Evolutionary conservation across 2,329 filamentous ascomycete genomes (phyloP).

Genomic region (Botrytis elliptica): DNA sequence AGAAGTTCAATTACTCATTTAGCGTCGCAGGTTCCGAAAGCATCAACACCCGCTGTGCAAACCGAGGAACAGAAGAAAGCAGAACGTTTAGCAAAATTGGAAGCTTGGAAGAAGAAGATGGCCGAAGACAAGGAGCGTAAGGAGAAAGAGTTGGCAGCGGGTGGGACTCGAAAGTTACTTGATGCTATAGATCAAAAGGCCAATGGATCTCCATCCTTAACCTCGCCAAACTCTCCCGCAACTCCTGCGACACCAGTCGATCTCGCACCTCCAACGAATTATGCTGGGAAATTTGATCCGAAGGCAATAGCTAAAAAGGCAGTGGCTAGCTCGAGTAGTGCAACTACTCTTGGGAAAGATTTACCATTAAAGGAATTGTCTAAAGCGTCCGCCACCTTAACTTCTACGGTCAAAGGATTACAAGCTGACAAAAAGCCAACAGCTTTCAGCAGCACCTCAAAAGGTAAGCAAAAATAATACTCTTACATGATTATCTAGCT

Average conservation of each 20-base stretch:
- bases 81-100: slow-evolving; percentile 75
- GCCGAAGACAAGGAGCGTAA: slow-evolving; percentile 70
- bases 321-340: slow-evolving; percentile 55
- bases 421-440: slow-evolving; percentile 46
- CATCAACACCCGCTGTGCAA: slow-evolving; percentile 51
- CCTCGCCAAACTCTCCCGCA: slow-evolving; percentile 53
- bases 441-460: slow-evolving; percentile 42
- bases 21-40: slow-evolving; percentile 51
- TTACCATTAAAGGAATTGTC: slow-evolving; percentile 49
- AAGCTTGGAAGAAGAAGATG: slow-evolving; percentile 91
- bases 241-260: slow-evolving; percentile 47
- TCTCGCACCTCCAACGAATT: slow-evolving; percentile 55
- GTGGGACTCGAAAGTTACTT: slow-evolving; percentile 64
- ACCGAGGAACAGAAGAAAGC: slow-evolving; percentile 75
- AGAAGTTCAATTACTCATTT: slow-evolving; percentile 23
- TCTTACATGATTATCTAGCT: slow-evolving; percentile 18
- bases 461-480: slow-evolving; percentile 36
- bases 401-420: slow-evolving; percentile 42
- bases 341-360: slow-evolving; percentile 56
- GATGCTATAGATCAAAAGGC: slow-evolving; percentile 73
- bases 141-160: slow-evolving; percentile 64
- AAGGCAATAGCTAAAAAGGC: slow-evolving; percentile 83
- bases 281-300: slow-evolving; percentile 80
- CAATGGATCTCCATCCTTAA: slow-evolving; percentile 43
- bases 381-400: slow-evolving; percentile 46